Evolutionary conservation across 2,329 filamentous ascomycete genomes (phyloP).

Genomic region (Monosporascus sp.): DNA sequence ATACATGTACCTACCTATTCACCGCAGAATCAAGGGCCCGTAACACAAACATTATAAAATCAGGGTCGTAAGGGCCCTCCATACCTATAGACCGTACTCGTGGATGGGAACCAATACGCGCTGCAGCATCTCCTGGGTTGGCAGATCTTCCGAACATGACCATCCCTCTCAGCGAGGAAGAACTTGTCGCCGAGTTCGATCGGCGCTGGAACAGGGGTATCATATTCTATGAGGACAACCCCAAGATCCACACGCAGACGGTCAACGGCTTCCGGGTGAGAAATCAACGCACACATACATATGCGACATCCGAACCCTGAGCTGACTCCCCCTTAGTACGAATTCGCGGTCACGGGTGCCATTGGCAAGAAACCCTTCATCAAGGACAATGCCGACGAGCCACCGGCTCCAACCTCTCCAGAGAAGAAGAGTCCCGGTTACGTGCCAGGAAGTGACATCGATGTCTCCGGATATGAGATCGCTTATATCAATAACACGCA

Average conservation of each 20-base stretch:
- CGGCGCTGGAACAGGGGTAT: slow-evolving; percentile 12
- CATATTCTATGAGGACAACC: slow-evolving; percentile 16
- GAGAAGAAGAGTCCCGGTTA: slow-evolving; percentile 5
- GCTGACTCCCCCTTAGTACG: slow-evolving; percentile 5
- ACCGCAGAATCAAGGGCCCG: no score
- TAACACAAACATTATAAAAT: no score
- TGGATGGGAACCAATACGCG: background rate
- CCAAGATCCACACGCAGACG: slow-evolving; percentile 4
- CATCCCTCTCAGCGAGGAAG: slow-evolving; percentile 6
- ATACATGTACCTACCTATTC: no score
- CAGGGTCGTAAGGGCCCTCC: background rate
- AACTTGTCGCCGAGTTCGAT: slow-evolving; percentile 17
- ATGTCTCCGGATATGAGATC: slow-evolving; percentile 36
- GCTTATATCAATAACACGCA: slow-evolving; percentile 35
- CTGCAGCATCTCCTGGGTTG: background rate
- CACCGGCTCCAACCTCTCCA: background rate
- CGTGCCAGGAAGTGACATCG: slow-evolving; percentile 35
- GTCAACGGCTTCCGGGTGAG: slow-evolving; percentile 7
- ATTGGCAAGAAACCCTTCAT: slow-evolving; percentile 10
- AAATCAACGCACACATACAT: background rate
- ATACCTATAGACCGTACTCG: background rate
- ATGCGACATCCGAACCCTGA: no score
- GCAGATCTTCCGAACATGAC: slow-evolving; percentile 1
- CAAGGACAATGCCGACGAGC: slow-evolving; percentile 12
- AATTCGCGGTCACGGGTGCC: slow-evolving; percentile 7